A percentile compares a stretch with the other conserved stretches of the same genome.
Evolutionary conservation across 2,329 filamentous ascomycete species (phyloP).

Genomic region (Colletotrichum australisinense): DNA sequence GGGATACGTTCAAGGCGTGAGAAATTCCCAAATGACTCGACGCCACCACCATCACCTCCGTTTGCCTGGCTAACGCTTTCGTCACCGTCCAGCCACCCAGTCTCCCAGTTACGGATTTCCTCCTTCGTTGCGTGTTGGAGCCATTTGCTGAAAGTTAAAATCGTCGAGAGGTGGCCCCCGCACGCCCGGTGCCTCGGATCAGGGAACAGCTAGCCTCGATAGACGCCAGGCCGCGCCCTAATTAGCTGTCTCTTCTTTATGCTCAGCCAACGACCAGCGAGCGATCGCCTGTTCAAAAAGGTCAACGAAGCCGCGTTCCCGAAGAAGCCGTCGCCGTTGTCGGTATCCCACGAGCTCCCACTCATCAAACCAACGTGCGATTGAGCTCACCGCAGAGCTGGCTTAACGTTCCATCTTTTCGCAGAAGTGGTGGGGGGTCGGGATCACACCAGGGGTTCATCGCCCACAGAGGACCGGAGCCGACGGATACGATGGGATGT

Average conservation of each 20-base stretch:
- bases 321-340: background rate
- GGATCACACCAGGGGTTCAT: background rate
- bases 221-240: background rate
- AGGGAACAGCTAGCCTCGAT: background rate
- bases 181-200: background rate
- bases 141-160: background rate
- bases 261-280: background rate
- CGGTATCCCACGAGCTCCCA: background rate
- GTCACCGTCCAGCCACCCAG: background rate
- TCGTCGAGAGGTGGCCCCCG: background rate
- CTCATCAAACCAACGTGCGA: background rate
- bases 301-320: background rate
- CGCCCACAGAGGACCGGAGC: background rate
- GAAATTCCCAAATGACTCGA: background rate
- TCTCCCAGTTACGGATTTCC: no score
- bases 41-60: background rate
- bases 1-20: background rate
- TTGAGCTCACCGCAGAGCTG: background rate
- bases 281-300: background rate
- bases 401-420: background rate
- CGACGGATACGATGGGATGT: slow-evolving; percentile 33
- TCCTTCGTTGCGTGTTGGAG: background rate
- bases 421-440: background rate
- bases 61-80: background rate
- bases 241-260: background rate